phyloP scores from a whole-genome alignment of 352 stramenopile species.

The Globisporangium carolinianum region DNA sequence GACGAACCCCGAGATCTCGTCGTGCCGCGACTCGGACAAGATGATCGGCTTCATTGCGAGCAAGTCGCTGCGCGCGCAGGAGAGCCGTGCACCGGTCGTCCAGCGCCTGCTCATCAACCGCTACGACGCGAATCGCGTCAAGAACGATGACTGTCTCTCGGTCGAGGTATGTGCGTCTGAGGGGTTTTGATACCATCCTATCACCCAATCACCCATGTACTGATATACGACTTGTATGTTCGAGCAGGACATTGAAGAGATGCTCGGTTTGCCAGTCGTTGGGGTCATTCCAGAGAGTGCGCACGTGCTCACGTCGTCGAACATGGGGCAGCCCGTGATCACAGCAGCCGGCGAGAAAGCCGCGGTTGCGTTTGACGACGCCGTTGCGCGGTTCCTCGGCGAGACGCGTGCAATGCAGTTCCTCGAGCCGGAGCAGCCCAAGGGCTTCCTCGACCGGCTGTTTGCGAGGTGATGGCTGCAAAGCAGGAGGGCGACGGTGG shows the following conservation, averaged over 20 bases:
- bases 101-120: constrained; percentile 88
- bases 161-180: constrained; percentile 46
- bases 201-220: neutral
- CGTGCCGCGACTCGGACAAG: constrained; percentile 91
- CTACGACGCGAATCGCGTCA: constrained; percentile 86
- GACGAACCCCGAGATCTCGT: constrained; percentile 92
- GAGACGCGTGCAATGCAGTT: constrained; percentile 85
- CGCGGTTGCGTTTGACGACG: constrained; percentile 81
- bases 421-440: constrained; percentile 75
- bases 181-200: neutral
- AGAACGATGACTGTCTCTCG: constrained; percentile 86
- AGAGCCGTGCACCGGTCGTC: constrained; percentile 63
- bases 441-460: constrained; percentile 69
- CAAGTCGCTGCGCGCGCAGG: constrained; percentile 81
- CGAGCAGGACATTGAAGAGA: constrained; percentile 86
- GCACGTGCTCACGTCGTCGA: constrained; percentile 89
- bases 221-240: neutral
- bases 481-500: too few species aligned
- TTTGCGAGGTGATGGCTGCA: constrained; percentile 28
- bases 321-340: constrained; percentile 91
- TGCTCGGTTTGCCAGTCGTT: constrained; percentile 86
- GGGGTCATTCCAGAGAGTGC: constrained; percentile 89
- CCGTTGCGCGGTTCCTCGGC: constrained; percentile 87
- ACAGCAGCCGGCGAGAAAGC: constrained; percentile 62
- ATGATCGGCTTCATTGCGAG: constrained; percentile 94